Conservation (phyloP, 2,329 filamentous ascomycete species). For the Fusarium goolgardi region DNA sequence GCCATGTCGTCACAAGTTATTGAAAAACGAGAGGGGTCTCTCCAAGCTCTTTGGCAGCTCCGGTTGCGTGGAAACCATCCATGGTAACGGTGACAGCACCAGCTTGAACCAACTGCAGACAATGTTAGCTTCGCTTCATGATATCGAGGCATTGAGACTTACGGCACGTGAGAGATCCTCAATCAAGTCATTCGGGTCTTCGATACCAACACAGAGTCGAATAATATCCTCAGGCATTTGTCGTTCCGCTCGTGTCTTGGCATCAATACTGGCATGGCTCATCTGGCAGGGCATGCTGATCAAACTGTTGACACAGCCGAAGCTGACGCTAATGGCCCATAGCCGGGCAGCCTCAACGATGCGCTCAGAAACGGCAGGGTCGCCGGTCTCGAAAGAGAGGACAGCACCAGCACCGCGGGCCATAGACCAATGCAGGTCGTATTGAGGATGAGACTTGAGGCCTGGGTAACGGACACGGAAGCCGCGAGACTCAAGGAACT, state of each 20-base stretch:
- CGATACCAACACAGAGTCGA: slow-evolving; percentile 93
- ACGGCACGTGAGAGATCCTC: slow-evolving; percentile 92
- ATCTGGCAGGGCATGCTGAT: slow-evolving; percentile 99
- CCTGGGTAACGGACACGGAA: slow-evolving; percentile 97
- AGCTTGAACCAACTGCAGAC: slow-evolving; percentile 84
- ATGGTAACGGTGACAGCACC: slow-evolving; percentile 89
- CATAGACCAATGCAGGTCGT: slow-evolving; percentile 95
- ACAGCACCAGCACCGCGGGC: slow-evolving; percentile 94
- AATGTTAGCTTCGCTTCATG: slow-evolving; percentile 39
- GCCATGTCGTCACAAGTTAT: slow-evolving; percentile 5
- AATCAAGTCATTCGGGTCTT: slow-evolving; percentile 90
- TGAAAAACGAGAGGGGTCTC: slow-evolving; percentile 47
- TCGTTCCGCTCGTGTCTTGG: slow-evolving; percentile 88
- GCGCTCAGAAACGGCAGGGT: slow-evolving; percentile 82
- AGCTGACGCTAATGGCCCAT: slow-evolving; percentile 96
- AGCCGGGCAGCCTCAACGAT: slow-evolving; percentile 94
- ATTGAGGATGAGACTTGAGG: slow-evolving; percentile 93
- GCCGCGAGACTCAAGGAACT: slow-evolving; percentile 89
- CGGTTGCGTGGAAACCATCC: slow-evolving; percentile 79
- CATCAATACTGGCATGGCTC: slow-evolving; percentile 98
- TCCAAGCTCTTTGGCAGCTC: slow-evolving; percentile 50
- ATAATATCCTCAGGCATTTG: slow-evolving; percentile 98
- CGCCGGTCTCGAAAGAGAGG: slow-evolving; percentile 94
- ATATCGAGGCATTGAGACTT: slow-evolving; percentile 58
- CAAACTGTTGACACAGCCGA: slow-evolving; percentile 97